A percentile compares a stretch with the other conserved stretches of the same genome.
Evolutionary conservation across 108 stramenopile species (phyloP).

Genomic region (Nitzschia sp.): DNA sequence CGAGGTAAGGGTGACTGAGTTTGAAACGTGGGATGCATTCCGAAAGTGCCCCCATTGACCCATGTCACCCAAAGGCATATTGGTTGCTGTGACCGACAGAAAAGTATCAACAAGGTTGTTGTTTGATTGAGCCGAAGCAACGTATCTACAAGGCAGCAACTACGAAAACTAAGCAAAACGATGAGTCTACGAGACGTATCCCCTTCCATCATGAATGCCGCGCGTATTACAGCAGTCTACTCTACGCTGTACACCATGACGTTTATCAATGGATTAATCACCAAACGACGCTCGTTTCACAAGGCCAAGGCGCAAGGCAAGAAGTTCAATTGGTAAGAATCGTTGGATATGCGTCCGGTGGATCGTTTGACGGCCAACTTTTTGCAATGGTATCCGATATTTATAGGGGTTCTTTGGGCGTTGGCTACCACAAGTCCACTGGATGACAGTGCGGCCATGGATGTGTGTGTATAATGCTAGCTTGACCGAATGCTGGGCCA

Average conservation of each 20-base stretch:
- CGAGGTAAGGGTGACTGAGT: no score
- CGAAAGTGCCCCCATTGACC: no score
- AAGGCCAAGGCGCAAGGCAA: slow-evolving; percentile 1
- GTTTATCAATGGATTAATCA: background rate
- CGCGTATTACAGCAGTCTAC: slow-evolving; percentile 9
- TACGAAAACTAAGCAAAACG: background rate
- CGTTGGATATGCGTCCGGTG: slow-evolving; percentile 5
- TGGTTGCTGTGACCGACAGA: no score
- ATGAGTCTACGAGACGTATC: background rate
- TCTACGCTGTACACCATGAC: background rate
- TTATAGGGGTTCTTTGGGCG: slow-evolving; percentile 9
- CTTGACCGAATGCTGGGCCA: slow-evolving; percentile 6
- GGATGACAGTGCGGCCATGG: background rate
- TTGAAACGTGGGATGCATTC: no score
- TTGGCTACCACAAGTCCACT: background rate
- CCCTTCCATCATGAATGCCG: slow-evolving; percentile 5
- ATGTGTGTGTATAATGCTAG: background rate
- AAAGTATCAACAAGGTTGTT: no score
- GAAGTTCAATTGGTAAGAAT: slow-evolving; percentile 1
- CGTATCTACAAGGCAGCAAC: no score
- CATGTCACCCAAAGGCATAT: no score
- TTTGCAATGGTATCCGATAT: slow-evolving; percentile 12
- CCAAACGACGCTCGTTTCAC: background rate
- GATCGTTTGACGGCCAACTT: slow-evolving; percentile 14
- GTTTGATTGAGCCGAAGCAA: no score